Evolutionary conservation across 2,329 filamentous ascomycete species (phyloP).

Genomic region (Magnaporthiopsis incrustans): DNA sequence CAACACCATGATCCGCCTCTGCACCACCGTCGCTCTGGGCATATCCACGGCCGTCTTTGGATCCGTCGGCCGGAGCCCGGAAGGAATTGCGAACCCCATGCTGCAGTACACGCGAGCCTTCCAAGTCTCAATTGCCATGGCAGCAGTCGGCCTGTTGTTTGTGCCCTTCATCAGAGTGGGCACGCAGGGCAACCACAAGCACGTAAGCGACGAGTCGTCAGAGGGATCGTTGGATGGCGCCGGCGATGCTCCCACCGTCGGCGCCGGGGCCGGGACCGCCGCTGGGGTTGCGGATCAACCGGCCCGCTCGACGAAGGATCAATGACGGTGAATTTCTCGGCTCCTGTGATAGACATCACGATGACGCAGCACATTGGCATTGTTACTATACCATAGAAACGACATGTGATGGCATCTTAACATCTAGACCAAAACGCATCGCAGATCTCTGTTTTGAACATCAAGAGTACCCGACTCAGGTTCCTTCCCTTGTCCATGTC

Average conservation of each 20-base stretch:
- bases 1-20: slow-evolving; percentile 56
- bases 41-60: slow-evolving; percentile 55
- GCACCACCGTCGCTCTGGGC: slow-evolving; percentile 51
- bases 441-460: background rate
- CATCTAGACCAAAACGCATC: background rate
- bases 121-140: slow-evolving; percentile 38
- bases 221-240: background rate
- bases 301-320: background rate
- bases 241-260: background rate
- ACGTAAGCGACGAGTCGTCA: background rate
- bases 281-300: background rate
- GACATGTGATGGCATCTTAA: background rate
- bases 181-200: slow-evolving; percentile 36
- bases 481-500: background rate
- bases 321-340: background rate
- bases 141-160: slow-evolving; percentile 34
- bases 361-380: background rate
- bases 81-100: slow-evolving; percentile 28
- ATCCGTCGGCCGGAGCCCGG: slow-evolving; percentile 30
- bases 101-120: slow-evolving; percentile 44
- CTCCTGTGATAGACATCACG: background rate
- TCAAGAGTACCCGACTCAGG: background rate
- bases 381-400: background rate
- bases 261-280: background rate
- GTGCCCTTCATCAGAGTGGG: slow-evolving; percentile 44